Evolutionary conservation across 2,329 filamentous ascomycete genomes (phyloP), one percentile per base, ranked within the genome.

Genomic region (Colletotrichum phormii): DNA sequence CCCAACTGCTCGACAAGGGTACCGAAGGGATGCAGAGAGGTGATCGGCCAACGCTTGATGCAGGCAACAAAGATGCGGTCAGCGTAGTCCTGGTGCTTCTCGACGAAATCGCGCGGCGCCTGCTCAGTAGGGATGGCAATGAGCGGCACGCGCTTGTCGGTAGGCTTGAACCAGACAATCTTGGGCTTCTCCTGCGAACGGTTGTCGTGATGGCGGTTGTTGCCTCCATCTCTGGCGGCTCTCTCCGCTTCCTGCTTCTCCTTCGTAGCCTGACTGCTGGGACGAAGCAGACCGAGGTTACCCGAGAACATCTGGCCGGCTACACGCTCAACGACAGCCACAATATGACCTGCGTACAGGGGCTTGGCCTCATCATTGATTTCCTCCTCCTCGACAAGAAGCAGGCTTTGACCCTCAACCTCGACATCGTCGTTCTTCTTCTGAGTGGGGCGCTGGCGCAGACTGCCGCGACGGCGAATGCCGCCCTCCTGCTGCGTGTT

Each of bases 401-500:
- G 91, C 71, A 99, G 89, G 81, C 96, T 98, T 84, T 99, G 97
- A 31, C 97, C 97, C 82, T 99, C 97, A 33, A 99, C 97, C 83
- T 99, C 97, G 31, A 99, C 97, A 82, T 99, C 97, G 77, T 99
- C 97, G 75, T 99, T 99, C 90, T 99, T 99, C 91, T 99, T 99
- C 85, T 99, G 97, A 0, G 96, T 98, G 9, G 97, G 97, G 66
- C 97, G 93, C 86, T 98, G 97, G 79, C 97, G 93, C 77, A 99
- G 90, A 89, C 96, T 98, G 77, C 97, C 97, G 80, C 97, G 94
- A 77, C 97, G 91, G 77, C 96, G 94, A 75, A 99, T 92, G 73
- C 95, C 94, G 79, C 95, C 95, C 78, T 98, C 96, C 67, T 88
- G 86, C 65, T 88, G 88, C 76, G 89, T 89, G 77, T 89, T 89